Evolutionary conservation across 768 basidiomycete species (phyloP), one percentile per base, ranked within the genome.

Genomic region (Rhizopogon roseolus): DNA sequence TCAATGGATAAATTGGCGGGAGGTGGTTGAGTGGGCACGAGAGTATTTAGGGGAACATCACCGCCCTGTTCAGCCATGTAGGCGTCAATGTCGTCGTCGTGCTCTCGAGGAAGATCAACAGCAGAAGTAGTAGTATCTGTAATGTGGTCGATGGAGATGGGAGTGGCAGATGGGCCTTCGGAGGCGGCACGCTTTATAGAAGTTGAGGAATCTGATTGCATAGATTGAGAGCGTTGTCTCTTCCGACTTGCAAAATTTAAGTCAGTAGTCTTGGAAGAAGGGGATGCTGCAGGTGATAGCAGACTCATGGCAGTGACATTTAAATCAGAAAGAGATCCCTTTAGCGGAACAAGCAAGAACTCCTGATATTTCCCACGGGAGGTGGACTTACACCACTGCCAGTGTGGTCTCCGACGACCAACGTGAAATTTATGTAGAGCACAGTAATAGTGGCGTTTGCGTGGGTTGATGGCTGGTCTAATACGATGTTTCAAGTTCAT

Each of bases 101-200:
- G 67, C 63, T 36, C 34, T 22, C 7, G 9, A 2, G 69, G 69
- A 39, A 69, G 58, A 66, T 81, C 77, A 29, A 73, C 58, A 4
- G 64, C 57, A 71, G 71, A 53, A 71, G 73, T 55, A 71, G 73
- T 55, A 75, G 67, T 67, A 72, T 60, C 48, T 66, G 64, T 44
- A 53, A 50, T 42, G 32, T 67, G 59, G 48, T 59, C 34, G 57
- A 61, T 60, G 34, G 65, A 61, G 34, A 60, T 40, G 22, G 62
- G 56, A 64, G 71, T 67, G 56, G 81, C 76, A 54, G 72, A 68
- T 55, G 76, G 76, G 48, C 78, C 82, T 65, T 90, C 87, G 22
- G 90, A 88, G 52, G 81, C 81, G 17, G 88, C 80, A 58, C 92
- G 86, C 75, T 94, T 95, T 56, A 84, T 74, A 28, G 89, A 92